phyloP scores from a whole-genome alignment of 495 filamentous ascomycete species.

The Xylaria nigripes region DNA sequence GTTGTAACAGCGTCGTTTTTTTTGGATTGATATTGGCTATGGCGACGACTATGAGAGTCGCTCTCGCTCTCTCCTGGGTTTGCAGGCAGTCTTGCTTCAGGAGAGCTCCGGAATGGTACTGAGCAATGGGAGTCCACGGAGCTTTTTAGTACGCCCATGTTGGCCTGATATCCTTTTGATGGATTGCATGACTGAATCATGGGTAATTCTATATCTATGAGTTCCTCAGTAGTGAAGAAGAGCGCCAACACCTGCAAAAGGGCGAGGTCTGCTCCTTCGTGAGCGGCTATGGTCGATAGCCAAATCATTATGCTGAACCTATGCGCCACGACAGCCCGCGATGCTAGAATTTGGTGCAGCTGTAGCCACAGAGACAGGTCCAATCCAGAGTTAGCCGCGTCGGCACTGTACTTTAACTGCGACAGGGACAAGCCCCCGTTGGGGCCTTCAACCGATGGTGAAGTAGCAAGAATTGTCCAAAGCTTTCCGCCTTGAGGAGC shows the following conservation, averaged over 20 bases:
- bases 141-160: neutral
- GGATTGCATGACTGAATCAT: neutral
- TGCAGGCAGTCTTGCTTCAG: neutral
- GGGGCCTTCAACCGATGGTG: neutral
- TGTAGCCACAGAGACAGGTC: slow-evolving; percentile 22
- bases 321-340: slow-evolving; percentile 5
- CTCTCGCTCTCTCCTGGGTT: neutral
- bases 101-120: neutral
- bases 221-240: slow-evolving; percentile 23
- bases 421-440: neutral
- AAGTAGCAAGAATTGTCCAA: neutral
- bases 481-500: neutral
- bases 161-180: neutral
- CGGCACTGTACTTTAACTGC: slow-evolving; percentile 11
- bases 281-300: slow-evolving; percentile 30
- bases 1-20: neutral
- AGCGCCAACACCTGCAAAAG: slow-evolving; percentile 33
- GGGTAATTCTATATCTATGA: slow-evolving; percentile 10
- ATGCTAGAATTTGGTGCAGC: slow-evolving; percentile 29
- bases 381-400: slow-evolving; percentile 17
- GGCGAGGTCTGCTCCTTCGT: slow-evolving; percentile 18
- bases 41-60: neutral
- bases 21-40: neutral
- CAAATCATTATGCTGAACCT: slow-evolving; percentile 40
- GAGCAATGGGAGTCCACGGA: neutral